Percentiles rank a stretch among this genome's conserved stretches.
These are phyloP conservation scores for Penicillium sp. DNA, from an alignment of 2,329 filamentous ascomycete genomes.

Conservation along the genomic window DNA sequence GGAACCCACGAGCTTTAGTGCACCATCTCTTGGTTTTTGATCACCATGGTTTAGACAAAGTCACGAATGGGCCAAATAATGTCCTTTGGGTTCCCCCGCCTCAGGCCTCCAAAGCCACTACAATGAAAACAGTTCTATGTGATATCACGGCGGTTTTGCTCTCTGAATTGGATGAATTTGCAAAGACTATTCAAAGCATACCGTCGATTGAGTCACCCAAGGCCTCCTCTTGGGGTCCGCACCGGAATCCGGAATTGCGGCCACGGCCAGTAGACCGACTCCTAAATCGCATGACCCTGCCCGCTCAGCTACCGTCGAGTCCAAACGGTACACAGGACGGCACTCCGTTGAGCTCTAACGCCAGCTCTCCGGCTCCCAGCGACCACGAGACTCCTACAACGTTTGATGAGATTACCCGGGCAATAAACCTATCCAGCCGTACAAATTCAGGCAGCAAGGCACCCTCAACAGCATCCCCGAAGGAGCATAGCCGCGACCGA, in stretches of 20 bases:
- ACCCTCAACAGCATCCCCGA: constrained; percentile 44
- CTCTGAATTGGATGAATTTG: constrained; percentile 72
- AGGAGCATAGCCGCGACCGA: constrained; percentile 60
- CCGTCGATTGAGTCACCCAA: constrained; percentile 76
- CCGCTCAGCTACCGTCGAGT: constrained; percentile 55
- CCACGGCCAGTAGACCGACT: constrained; percentile 55
- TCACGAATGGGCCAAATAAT: constrained; percentile 60
- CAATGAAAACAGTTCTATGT: constrained; percentile 77
- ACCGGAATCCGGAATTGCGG: constrained; percentile 51
- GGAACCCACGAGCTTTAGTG: constrained; percentile 72
- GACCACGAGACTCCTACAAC: constrained; percentile 52
- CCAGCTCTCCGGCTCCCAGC: constrained; percentile 37
- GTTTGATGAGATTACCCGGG: constrained; percentile 53
- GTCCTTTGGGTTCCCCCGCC: constrained; percentile 69
- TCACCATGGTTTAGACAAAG: constrained; percentile 56
- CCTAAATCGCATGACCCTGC: constrained; percentile 77
- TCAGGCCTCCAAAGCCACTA: constrained; percentile 69
- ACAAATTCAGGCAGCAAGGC: constrained; percentile 41
- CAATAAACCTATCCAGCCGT: constrained; percentile 41
- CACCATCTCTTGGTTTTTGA: constrained; percentile 82
- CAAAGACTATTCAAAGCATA: constrained; percentile 69
- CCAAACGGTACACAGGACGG: constrained; percentile 32
- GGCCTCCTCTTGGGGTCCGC: constrained; percentile 43
- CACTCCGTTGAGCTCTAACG: constrained; percentile 41
- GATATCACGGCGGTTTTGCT: constrained; percentile 72